A percentile compares a stretch with the other conserved stretches of the same genome.
phyloP scores from a whole-genome alignment of 2,329 filamentous ascomycete species.

The Exophiala sideris region DNA sequence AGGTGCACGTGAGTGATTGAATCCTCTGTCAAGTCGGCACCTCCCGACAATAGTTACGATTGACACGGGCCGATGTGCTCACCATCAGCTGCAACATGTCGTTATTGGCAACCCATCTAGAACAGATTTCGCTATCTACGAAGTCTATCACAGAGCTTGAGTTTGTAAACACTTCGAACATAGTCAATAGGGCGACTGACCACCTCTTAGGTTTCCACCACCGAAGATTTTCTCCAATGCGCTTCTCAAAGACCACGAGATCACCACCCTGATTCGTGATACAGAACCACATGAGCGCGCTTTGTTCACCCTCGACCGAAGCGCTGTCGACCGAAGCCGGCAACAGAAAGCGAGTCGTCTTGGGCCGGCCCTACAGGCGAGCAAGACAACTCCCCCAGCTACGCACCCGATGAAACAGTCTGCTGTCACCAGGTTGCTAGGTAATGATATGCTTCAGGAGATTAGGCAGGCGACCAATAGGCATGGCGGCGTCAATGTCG shows the following conservation, averaged over 20 bases:
- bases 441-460: slow-evolving; percentile 78
- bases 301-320: slow-evolving; percentile 84
- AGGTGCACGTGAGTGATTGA: too few relatives aligned
- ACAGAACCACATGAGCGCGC: slow-evolving; percentile 93
- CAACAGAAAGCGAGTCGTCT: not conserved
- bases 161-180: slow-evolving; percentile 45
- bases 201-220: slow-evolving; percentile 66
- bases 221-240: slow-evolving; percentile 97
- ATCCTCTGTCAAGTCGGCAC: too few relatives aligned
- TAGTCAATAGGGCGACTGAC: slow-evolving; percentile 12
- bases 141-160: slow-evolving; percentile 71
- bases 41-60: too few relatives aligned
- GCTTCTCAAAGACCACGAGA: slow-evolving; percentile 81
- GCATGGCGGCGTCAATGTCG: slow-evolving; percentile 75
- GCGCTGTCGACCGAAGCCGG: slow-evolving; percentile 48
- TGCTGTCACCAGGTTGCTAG: slow-evolving; percentile 84
- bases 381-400: slow-evolving; percentile 44
- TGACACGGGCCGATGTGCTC: slow-evolving; percentile 1
- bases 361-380: not conserved
- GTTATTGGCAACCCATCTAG: slow-evolving; percentile 66
- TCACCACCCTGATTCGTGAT: slow-evolving; percentile 90
- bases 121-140: slow-evolving; percentile 74
- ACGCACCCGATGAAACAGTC: slow-evolving; percentile 64
- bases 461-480: slow-evolving; percentile 61
- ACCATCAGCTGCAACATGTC: slow-evolving; percentile 53